Conservation (phyloP, 2,329 filamentous ascomycete species). For the Ceratocystis variospora region DNA sequence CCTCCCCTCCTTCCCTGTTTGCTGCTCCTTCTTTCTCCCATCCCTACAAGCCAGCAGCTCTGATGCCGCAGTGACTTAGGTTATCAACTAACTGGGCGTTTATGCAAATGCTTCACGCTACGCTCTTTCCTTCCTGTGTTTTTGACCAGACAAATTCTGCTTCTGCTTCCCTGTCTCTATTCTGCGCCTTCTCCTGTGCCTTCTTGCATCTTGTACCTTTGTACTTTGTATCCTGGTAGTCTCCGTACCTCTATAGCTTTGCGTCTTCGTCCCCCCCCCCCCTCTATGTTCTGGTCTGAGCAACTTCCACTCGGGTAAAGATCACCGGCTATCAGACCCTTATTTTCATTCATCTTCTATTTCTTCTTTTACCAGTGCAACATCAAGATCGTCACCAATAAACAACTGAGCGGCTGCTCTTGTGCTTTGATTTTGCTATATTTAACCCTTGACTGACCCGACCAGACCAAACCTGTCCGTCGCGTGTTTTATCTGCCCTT, state of each 20-base stretch:
- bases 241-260: background rate
- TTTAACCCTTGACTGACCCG: slow-evolving; percentile 1
- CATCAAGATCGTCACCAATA: background rate
- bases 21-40: too few species aligned
- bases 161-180: background rate
- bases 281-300: background rate
- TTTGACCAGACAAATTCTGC: background rate
- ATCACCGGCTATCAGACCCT: background rate
- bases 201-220: background rate
- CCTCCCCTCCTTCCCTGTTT: background rate
- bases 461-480: background rate
- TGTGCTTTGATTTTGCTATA: background rate
- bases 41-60: background rate
- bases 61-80: background rate
- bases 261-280: background rate
- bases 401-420: background rate
- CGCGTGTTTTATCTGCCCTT: slow-evolving; percentile 12
- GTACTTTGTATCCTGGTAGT: background rate
- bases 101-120: background rate
- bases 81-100: background rate
- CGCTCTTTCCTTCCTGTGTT: background rate
- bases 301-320: background rate
- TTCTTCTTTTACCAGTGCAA: background rate
- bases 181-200: background rate
- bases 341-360: background rate